A percentile compares a stretch with the other conserved stretches of the same genome.
Conservation (phyloP, 345 rosid genomes). For the Gynandropsis gynandra region DNA sequence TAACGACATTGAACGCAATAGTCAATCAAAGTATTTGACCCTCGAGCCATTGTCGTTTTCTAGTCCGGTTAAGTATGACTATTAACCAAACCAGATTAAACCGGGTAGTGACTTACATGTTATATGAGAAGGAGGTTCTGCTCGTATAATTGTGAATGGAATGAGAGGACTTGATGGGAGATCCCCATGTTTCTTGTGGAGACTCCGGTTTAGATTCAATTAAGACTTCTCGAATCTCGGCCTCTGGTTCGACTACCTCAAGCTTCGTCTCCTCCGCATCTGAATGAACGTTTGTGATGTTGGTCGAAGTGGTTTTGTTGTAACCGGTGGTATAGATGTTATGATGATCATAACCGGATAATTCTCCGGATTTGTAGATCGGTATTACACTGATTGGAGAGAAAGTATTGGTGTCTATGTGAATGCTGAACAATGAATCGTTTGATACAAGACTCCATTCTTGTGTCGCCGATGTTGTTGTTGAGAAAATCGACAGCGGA, state of each 20-base stretch:
- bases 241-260: constrained; percentile 5
- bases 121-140: constrained; percentile 24
- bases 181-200: not conserved
- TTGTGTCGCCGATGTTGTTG: constrained; percentile 33
- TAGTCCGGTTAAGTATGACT: not conserved
- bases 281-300: not conserved
- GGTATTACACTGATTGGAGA: constrained; percentile 40
- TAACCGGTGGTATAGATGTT: constrained; percentile 2
- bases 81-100: not conserved
- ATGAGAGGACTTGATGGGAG: constrained; percentile 22
- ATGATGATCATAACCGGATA: constrained; percentile 44
- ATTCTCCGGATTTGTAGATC: constrained; percentile 65
- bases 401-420: constrained; percentile 52
- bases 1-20: not conserved
- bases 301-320: not conserved
- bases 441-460: constrained; percentile 89
- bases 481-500: constrained; percentile 49
- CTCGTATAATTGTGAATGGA: constrained; percentile 20
- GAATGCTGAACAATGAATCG: constrained; percentile 84
- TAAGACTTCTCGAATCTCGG: constrained; percentile 3
- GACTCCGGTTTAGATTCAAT: constrained; percentile 9
- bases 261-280: constrained; percentile 5
- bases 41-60: not conserved
- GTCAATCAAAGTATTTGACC: no score
- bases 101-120: constrained; percentile 16